Conservation (phyloP, 345 rosid genomes). For the Acer yangbiense region DNA sequence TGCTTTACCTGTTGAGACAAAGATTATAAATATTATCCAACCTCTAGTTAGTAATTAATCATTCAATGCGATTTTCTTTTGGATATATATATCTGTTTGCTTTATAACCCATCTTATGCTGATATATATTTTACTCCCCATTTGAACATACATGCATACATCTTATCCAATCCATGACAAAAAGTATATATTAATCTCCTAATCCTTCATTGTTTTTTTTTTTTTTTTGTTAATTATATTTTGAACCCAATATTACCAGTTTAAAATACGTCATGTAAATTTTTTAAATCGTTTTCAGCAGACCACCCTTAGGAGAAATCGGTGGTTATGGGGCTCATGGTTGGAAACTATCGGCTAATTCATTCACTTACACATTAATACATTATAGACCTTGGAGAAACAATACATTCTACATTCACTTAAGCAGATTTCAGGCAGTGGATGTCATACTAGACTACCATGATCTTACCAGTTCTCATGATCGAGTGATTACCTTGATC, state of each 20-base stretch:
- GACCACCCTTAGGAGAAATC: background rate
- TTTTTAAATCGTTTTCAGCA: slow-evolving; percentile 11
- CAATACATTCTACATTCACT: background rate
- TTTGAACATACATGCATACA: background rate
- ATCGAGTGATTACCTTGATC: slow-evolving; percentile 61
- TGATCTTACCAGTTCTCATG: background rate
- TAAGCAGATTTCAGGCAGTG: background rate
- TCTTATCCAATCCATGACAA: background rate
- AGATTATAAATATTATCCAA: slow-evolving; percentile 14
- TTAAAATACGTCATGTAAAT: background rate
- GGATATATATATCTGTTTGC: background rate
- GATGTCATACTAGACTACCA: background rate
- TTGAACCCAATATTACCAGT: background rate
- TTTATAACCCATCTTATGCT: slow-evolving; percentile 9
- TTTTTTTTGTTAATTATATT: background rate
- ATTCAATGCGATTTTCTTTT: background rate
- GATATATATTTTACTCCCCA: background rate
- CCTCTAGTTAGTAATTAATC: slow-evolving; percentile 6
- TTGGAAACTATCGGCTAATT: slow-evolving; percentile 6
- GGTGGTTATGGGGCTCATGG: slow-evolving; percentile 1
- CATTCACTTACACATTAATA: background rate
- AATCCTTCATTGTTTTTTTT: background rate
- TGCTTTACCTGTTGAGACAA: slow-evolving; percentile 68
- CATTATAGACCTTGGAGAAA: slow-evolving; percentile 1
- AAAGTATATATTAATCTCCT: background rate